Evolutionary conservation across 768 basidiomycete species (phyloP).

Genomic region (Tylopilus felleus): DNA sequence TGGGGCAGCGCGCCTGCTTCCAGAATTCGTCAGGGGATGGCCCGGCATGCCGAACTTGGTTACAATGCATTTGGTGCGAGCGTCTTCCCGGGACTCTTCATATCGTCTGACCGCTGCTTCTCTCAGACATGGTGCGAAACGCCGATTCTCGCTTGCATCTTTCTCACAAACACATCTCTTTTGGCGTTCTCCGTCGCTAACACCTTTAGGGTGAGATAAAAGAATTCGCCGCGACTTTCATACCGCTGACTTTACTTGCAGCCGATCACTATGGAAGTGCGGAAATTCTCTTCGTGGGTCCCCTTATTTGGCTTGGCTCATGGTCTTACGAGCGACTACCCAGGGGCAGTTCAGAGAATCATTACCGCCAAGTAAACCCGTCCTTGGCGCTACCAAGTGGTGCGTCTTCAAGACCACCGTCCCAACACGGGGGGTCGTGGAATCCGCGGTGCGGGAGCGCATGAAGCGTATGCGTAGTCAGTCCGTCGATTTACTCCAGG

Average conservation of each 20-base stretch:
- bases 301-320: neutral
- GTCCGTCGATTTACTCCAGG: slow-evolving; percentile 72
- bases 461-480: slow-evolving; percentile 60
- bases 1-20: slow-evolving; percentile 74
- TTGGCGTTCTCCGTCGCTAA: slow-evolving; percentile 3
- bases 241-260: slow-evolving; percentile 28
- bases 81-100: slow-evolving; percentile 8
- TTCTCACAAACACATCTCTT: slow-evolving; percentile 17
- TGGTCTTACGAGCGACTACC: neutral
- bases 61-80: slow-evolving; percentile 46
- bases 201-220: slow-evolving; percentile 25
- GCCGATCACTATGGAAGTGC: slow-evolving; percentile 88
- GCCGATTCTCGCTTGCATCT: slow-evolving; percentile 3
- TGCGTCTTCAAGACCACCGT: slow-evolving; percentile 63
- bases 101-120: slow-evolving; percentile 6
- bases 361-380: slow-evolving; percentile 37
- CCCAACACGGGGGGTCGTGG: slow-evolving; percentile 53
- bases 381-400: slow-evolving; percentile 84
- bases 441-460: slow-evolving; percentile 65
- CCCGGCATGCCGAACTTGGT: slow-evolving; percentile 52
- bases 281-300: slow-evolving; percentile 73
- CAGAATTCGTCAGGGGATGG: slow-evolving; percentile 68
- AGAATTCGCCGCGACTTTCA: neutral
- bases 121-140: slow-evolving; percentile 53
- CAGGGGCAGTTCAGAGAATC: slow-evolving; percentile 69